phyloP scores from a whole-genome alignment of 257 asterid species.

The Solanum medicagineum region DNA sequence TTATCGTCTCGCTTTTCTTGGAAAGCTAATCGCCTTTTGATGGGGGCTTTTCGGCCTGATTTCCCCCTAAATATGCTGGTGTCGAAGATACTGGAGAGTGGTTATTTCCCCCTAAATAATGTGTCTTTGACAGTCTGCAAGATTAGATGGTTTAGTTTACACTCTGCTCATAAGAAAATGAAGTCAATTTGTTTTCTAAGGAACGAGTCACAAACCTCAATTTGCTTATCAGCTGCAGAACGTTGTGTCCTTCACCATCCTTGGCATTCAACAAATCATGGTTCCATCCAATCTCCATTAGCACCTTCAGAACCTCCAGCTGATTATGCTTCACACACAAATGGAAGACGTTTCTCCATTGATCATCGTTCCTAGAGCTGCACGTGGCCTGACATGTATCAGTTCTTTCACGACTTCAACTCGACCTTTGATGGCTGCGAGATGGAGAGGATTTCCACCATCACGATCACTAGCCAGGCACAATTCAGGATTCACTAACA shows the following conservation, averaged over 20 bases:
- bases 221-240: slow-evolving; percentile 4
- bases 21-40: slow-evolving; percentile 15
- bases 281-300: neutral
- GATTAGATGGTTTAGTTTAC: neutral
- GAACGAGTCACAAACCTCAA: slow-evolving; percentile 21
- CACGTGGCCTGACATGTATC: slow-evolving; percentile 1
- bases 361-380: slow-evolving; percentile 23
- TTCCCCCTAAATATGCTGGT: neutral
- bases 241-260: slow-evolving; percentile 2
- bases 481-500: slow-evolving; percentile 20
- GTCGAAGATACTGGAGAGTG: neutral
- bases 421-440: slow-evolving; percentile 42
- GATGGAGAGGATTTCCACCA: slow-evolving; percentile 45
- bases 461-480: slow-evolving; percentile 25
- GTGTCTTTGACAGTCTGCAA: slow-evolving; percentile 19
- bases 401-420: slow-evolving; percentile 11
- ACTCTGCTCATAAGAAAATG: neutral
- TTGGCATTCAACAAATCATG: neutral
- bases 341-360: slow-evolving; percentile 25
- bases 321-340: slow-evolving; percentile 23
- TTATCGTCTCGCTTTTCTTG: slow-evolving; percentile 16
- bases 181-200: neutral
- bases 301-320: slow-evolving; percentile 3
- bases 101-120: neutral
- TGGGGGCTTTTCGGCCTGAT: neutral